These are phyloP conservation scores for Hibiscus trionum DNA, from an alignment of 345 rosid genomes.

Conservation along the genomic window DNA sequence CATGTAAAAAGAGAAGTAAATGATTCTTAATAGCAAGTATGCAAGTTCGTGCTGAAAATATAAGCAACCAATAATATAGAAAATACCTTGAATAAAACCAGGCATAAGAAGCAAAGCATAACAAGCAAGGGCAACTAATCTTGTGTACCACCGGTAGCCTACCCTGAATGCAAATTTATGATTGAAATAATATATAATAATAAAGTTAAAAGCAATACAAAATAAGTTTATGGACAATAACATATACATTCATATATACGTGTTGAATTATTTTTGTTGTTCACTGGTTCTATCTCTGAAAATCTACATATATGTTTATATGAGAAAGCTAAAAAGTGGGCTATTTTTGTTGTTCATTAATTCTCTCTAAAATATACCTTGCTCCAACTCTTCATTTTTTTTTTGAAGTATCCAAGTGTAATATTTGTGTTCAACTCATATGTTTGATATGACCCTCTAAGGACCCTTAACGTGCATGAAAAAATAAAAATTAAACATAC, in stretches of 20 bases:
- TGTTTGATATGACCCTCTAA: not conserved
- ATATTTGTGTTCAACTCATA: not conserved
- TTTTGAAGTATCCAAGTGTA: not conserved
- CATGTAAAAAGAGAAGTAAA: not conserved
- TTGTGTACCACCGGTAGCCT: conserved; percentile 83
- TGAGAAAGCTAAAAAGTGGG: not conserved
- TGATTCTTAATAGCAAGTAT: not conserved
- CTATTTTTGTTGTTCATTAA: not conserved
- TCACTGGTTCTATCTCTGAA: not conserved
- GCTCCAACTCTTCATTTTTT: not conserved
- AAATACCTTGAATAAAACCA: conserved; percentile 81
- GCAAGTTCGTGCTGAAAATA: not conserved
- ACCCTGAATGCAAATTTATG: conserved; percentile 57
- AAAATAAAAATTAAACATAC: not conserved
- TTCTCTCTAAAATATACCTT: not conserved
- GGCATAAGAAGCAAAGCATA: conserved; percentile 85
- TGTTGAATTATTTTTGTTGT: not conserved
- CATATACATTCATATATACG: not conserved
- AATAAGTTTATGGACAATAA: not conserved
- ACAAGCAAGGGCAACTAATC: conserved; percentile 67
- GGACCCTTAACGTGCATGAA: not conserved
- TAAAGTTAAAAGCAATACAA: not conserved
- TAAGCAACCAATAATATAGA: not conserved
- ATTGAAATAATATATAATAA: conserved; percentile 1
- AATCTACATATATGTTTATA: not conserved